A percentile compares a stretch with the other conserved stretches of the same genome.
phyloP scores from a whole-genome alignment of 1,139 yeast genomes.

The Yamadazyma aaseri region DNA sequence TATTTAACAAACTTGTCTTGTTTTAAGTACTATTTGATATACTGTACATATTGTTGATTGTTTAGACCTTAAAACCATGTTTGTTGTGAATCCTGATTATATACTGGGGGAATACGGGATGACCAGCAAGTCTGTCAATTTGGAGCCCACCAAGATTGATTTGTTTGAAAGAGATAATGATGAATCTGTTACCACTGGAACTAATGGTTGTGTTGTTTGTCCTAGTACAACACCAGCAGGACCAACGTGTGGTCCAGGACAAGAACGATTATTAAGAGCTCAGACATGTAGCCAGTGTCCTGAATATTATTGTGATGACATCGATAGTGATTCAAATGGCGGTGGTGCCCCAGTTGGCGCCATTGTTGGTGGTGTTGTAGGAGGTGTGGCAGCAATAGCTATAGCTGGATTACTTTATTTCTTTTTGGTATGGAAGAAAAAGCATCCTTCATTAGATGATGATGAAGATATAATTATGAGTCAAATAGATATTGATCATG shows the following conservation, averaged over 20 bases:
- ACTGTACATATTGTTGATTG: too few relatives aligned
- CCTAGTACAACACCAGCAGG: slow-evolving; percentile 38
- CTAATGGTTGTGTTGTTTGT: slow-evolving; percentile 51
- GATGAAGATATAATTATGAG: slow-evolving; percentile 24
- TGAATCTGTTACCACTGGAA: slow-evolving; percentile 10
- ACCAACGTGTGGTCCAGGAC: slow-evolving; percentile 53
- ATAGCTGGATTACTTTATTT: slow-evolving; percentile 33
- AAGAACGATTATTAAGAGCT: slow-evolving; percentile 50
- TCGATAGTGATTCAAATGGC: slow-evolving; percentile 12
- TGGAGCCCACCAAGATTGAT: slow-evolving; percentile 1
- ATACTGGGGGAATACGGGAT: background rate
- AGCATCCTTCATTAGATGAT: slow-evolving; percentile 22
- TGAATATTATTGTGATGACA: slow-evolving; percentile 46
- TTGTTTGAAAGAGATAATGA: slow-evolving; percentile 7
- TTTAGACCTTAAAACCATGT: too few relatives aligned
- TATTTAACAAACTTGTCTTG: too few relatives aligned
- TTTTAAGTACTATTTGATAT: too few relatives aligned
- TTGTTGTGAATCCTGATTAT: background rate
- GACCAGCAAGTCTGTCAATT: background rate
- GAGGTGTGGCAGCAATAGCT: slow-evolving; percentile 42
- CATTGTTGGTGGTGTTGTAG: slow-evolving; percentile 65
- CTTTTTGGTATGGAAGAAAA: slow-evolving; percentile 31
- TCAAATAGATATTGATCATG: slow-evolving; percentile 21
- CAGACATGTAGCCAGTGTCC: slow-evolving; percentile 62
- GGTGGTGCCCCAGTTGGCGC: slow-evolving; percentile 45